A percentile compares a stretch with the other conserved stretches of the same genome.
phyloP scores from a whole-genome alignment of 208 protist species.

The Wallacemonas sp. region DNA sequence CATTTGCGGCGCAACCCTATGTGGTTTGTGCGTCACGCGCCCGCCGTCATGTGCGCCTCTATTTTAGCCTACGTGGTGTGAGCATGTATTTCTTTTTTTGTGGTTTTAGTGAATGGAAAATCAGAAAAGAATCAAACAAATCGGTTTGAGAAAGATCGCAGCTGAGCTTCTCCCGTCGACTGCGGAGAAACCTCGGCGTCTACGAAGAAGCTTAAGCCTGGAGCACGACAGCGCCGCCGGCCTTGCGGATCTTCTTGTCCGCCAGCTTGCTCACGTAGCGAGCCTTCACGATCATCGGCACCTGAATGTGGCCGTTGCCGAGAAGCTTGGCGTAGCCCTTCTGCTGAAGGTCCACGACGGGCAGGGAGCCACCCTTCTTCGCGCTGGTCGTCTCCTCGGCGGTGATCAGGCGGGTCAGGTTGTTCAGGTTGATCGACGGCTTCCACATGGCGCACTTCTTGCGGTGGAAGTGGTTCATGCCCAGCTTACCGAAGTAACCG shows the following conservation, averaged over 20 bases:
- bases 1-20: no score
- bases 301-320: conserved; percentile 98
- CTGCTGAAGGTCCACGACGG: conserved; percentile 98
- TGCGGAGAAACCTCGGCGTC: neutral
- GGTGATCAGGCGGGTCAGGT: conserved; percentile 98
- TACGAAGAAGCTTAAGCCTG: conserved; percentile 87
- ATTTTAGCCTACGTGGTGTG: no score
- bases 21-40: no score
- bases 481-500: conserved; percentile 99
- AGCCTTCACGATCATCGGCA: conserved; percentile 99
- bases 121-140: conserved; percentile 21
- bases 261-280: conserved; percentile 98
- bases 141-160: conserved; percentile 17
- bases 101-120: conserved; percentile 23
- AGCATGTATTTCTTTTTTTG: conserved; percentile 16
- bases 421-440: conserved; percentile 99
- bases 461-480: conserved; percentile 98
- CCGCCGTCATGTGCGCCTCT: no score
- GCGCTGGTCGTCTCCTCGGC: conserved; percentile 81
- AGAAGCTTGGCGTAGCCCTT: conserved; percentile 99
- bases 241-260: conserved; percentile 99
- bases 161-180: neutral
- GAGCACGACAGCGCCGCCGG: conserved; percentile 98
- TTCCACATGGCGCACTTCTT: conserved; percentile 94
- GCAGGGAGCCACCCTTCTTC: conserved; percentile 89